phyloP scores from a whole-genome alignment of 768 basidiomycete species.

The Rhizopogon vesiculosus region DNA sequence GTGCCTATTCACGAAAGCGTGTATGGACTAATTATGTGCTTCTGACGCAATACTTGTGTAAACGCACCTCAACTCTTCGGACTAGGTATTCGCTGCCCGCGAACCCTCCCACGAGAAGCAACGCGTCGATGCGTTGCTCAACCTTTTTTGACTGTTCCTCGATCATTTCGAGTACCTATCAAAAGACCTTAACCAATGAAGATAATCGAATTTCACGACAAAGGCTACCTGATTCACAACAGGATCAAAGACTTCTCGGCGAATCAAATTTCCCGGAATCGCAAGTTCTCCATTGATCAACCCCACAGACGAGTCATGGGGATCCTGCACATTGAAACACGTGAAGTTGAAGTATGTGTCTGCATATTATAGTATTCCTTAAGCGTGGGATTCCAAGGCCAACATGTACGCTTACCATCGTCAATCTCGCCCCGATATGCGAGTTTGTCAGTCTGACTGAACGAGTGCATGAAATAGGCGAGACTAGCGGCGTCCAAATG shows the following conservation, averaged over 20 bases:
- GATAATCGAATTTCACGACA: conserved; percentile 6
- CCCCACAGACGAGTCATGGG: conserved; percentile 75
- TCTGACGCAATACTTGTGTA: conserved; percentile 3
- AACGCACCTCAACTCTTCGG: conserved; percentile 65
- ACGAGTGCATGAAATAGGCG: conserved; percentile 86
- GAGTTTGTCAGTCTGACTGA: conserved; percentile 85
- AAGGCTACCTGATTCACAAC: conserved; percentile 67
- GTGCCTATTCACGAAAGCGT: conserved; percentile 41
- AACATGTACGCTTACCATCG: conserved; percentile 51
- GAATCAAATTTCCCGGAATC: conserved; percentile 75
- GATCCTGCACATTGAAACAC: conserved; percentile 85
- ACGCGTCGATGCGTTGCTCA: conserved; percentile 71
- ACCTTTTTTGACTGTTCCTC: conserved; percentile 68
- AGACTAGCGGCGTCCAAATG: conserved; percentile 80
- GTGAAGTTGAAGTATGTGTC: conserved; percentile 86
- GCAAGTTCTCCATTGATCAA: conserved; percentile 79
- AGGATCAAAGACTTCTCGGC: conserved; percentile 85
- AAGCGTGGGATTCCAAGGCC: background rate
- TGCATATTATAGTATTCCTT: conserved; percentile 22
- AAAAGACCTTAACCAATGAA: conserved; percentile 6
- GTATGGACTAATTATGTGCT: conserved; percentile 6
- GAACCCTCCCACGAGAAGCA: conserved; percentile 89
- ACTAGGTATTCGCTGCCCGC: conserved; percentile 84
- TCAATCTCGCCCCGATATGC: conserved; percentile 68
- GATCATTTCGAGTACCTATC: conserved; percentile 71